phyloP scores from a whole-genome alignment of 257 asterid species.

The Rauvolfia tetraphylla region DNA sequence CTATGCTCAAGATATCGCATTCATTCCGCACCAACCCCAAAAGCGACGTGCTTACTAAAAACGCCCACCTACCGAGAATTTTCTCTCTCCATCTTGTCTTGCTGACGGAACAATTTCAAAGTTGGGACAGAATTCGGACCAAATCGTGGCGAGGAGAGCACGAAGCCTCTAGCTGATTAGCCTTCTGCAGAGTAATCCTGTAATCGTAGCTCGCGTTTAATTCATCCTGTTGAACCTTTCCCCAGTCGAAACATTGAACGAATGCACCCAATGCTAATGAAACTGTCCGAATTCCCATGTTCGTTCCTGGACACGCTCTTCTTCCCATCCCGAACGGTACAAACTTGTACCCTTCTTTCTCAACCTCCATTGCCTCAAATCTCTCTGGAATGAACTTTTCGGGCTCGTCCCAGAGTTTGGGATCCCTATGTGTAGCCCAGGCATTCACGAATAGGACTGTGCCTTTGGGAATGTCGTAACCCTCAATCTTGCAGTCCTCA shows the following conservation, averaged over 20 bases:
- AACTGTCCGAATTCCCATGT: slow-evolving; percentile 5
- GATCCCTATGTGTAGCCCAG: slow-evolving; percentile 26
- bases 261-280: not conserved
- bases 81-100: not conserved
- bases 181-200: not conserved
- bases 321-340: slow-evolving; percentile 19
- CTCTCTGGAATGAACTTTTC: not conserved
- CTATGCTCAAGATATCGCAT: not conserved
- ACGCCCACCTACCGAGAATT: too few relatives aligned
- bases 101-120: not conserved
- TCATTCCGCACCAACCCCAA: not conserved
- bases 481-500: not conserved
- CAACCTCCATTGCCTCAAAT: not conserved
- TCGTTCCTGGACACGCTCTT: slow-evolving; percentile 14
- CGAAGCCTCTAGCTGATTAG: not conserved
- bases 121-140: not conserved
- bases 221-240: not conserved
- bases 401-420: slow-evolving; percentile 12
- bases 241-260: not conserved
- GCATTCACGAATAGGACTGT: slow-evolving; percentile 1
- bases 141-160: not conserved
- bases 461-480: not conserved
- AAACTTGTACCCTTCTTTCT: not conserved
- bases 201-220: not conserved
- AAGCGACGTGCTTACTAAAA: too few relatives aligned